Conservation (phyloP, 768 basidiomycete species). For the Mrakia hoshinonis region DNA sequence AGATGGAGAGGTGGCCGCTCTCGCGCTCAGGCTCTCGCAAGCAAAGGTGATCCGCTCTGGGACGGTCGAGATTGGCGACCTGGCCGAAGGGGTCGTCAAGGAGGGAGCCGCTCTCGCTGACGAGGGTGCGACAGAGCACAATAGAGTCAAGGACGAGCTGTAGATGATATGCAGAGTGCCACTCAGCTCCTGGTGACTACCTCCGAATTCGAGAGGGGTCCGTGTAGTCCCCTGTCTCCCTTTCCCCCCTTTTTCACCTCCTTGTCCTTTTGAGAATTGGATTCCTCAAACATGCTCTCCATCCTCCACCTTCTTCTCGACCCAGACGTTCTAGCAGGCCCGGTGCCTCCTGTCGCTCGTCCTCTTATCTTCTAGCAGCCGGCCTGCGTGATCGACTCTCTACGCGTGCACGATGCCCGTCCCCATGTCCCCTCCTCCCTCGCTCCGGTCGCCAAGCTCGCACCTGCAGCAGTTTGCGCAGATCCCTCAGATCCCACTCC, state of each 20-base stretch:
- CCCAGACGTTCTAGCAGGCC: too few relatives aligned
- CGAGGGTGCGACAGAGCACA: neutral
- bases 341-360: too few relatives aligned
- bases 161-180: neutral
- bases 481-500: constrained; percentile 8
- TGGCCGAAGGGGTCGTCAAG: constrained; percentile 11
- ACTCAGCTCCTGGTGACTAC: neutral
- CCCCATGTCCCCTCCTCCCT: too few relatives aligned
- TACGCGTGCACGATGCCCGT: too few relatives aligned
- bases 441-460: too few relatives aligned
- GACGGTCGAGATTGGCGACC: constrained; percentile 12
- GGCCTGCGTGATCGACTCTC: too few relatives aligned
- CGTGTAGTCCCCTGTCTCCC: neutral
- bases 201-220: neutral
- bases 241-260: neutral
- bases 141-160: constrained; percentile 2
- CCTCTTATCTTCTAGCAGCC: too few relatives aligned
- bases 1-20: constrained; percentile 76
- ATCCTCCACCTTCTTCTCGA: too few relatives aligned
- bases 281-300: neutral
- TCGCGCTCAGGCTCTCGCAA: constrained; percentile 63
- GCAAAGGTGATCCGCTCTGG: constrained; percentile 28
- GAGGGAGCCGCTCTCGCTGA: neutral
- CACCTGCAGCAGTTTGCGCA: too few relatives aligned
- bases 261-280: neutral